Evolutionary conservation across 257 asterid species (phyloP), one percentile per base, ranked within the genome.

Genomic region (Penstemon newberryi): DNA sequence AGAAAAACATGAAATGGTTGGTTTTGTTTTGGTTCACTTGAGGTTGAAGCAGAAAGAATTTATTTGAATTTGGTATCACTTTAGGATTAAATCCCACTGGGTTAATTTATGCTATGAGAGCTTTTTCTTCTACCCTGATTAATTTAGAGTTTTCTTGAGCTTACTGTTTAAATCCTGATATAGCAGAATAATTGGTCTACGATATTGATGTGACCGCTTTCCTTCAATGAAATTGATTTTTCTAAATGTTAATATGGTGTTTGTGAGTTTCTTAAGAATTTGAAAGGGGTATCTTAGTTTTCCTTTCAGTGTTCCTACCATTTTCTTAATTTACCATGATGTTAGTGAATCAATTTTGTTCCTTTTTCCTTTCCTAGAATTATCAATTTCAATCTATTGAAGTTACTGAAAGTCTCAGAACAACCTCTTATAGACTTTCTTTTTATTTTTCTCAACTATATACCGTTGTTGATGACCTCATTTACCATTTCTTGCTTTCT

Each of bases 391-490:
- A 10, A 50, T 49, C 69, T 8, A 64, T 51, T 9, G 50, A 54
- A 70, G 44, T 9, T 75, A 63, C 60, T 42, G 33, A 53, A 53
- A 53, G 60, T 52, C 40, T 25, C 46, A 38, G 60, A 59, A 19
- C 45, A 39, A 33, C 66, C 66, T 12, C 60, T 43, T 18, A 33
- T 41, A 47, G 38, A 25, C 56, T 25, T 37, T 3, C 13, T 52
- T 49, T 53, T 60, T 60, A 10, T 55, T 71, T 60, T 36, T 47
- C 37, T 60, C 49, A 13, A 11, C 13, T 12, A 38, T 5, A 55
- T 36, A 47, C 60, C 62, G 36, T 38, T 54, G 52, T 50, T 42
- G 56, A 3, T 9, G 47, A 65, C 13, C 56, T 38, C 19, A 45
- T n/a, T 39, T 15, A 18, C 49, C 44, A 56, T 25, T 49, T 6